Percentiles rank a stretch among this genome's conserved stretches.
These are phyloP conservation scores for Penicillium concentricum DNA, from an alignment of 2,329 filamentous ascomycete genomes.

Conservation along the genomic window DNA sequence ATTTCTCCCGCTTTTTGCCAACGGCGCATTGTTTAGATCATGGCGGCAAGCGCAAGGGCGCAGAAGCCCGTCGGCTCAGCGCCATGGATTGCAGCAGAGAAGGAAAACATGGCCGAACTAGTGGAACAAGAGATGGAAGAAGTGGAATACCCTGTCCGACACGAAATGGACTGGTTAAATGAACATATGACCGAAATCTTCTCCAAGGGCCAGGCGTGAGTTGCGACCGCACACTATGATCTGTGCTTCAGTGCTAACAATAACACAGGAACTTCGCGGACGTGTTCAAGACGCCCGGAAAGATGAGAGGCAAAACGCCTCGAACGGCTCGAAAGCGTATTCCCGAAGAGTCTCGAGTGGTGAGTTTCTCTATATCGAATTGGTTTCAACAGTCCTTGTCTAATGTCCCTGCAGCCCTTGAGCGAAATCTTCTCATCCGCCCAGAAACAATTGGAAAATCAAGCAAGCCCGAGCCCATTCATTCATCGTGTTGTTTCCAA, in stretches of 20 bases:
- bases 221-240: slow-evolving; percentile 25
- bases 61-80: slow-evolving; percentile 69
- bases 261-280: slow-evolving; percentile 78
- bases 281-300: slow-evolving; percentile 73
- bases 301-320: slow-evolving; percentile 50
- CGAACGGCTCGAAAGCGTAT: slow-evolving; percentile 46
- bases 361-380: slow-evolving; percentile 29
- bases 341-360: slow-evolving; percentile 44
- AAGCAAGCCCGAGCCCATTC: slow-evolving; percentile 35
- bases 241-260: slow-evolving; percentile 28
- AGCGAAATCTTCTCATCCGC: slow-evolving; percentile 49
- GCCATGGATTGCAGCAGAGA: slow-evolving; percentile 83
- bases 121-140: slow-evolving; percentile 83
- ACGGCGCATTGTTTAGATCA: slow-evolving; percentile 41
- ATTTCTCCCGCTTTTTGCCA: slow-evolving; percentile 17
- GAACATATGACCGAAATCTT: slow-evolving; percentile 98
- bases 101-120: slow-evolving; percentile 72
- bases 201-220: slow-evolving; percentile 79
- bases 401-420: slow-evolving; percentile 39
- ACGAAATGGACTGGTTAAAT: slow-evolving; percentile 97
- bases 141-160: slow-evolving; percentile 85
- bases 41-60: slow-evolving; percentile 40
- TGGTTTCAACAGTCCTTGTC: slow-evolving; percentile 5
- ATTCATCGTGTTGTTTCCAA: slow-evolving; percentile 39
- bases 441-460: slow-evolving; percentile 37